A percentile compares a stretch with the other conserved stretches of the same genome.
Evolutionary conservation across 2,329 filamentous ascomycete species (phyloP).

Genomic region (Cladosporium sp.): DNA sequence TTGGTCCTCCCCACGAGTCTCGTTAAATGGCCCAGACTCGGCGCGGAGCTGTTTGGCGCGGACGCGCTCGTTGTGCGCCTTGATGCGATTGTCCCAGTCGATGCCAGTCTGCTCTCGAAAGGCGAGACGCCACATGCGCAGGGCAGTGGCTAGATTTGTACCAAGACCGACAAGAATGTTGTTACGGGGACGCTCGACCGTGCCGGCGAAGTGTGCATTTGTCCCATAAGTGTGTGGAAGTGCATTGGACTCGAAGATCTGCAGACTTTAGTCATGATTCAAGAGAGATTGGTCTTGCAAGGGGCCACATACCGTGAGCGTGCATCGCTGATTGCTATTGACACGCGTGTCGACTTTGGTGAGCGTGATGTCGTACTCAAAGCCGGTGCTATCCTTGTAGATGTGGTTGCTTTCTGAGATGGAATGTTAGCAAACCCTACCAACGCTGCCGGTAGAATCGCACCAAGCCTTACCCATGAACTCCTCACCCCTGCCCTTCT

Average conservation of each 20-base stretch:
- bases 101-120: slow-evolving; percentile 38
- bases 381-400: slow-evolving; percentile 58
- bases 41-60: neutral
- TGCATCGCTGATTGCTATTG: slow-evolving; percentile 54
- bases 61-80: slow-evolving; percentile 17
- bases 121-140: slow-evolving; percentile 33
- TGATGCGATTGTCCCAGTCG: slow-evolving; percentile 38
- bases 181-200: slow-evolving; percentile 14
- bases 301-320: slow-evolving; percentile 58
- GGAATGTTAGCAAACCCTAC: slow-evolving; percentile 3
- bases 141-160: slow-evolving; percentile 31
- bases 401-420: slow-evolving; percentile 56
- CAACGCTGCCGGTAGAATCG: neutral
- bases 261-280: slow-evolving; percentile 18
- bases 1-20: slow-evolving; percentile 18
- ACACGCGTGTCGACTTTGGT: slow-evolving; percentile 47
- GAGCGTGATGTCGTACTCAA: slow-evolving; percentile 60
- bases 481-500: slow-evolving; percentile 25
- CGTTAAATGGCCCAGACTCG: no score
- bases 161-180: slow-evolving; percentile 30
- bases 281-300: slow-evolving; percentile 31
- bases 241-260: slow-evolving; percentile 65
- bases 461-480: slow-evolving; percentile 32
- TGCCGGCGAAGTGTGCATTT: slow-evolving; percentile 35
- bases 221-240: slow-evolving; percentile 58